Evolutionary conservation across 345 rosid genomes (phyloP).

Genomic region (Eucalyptus regnans): DNA sequence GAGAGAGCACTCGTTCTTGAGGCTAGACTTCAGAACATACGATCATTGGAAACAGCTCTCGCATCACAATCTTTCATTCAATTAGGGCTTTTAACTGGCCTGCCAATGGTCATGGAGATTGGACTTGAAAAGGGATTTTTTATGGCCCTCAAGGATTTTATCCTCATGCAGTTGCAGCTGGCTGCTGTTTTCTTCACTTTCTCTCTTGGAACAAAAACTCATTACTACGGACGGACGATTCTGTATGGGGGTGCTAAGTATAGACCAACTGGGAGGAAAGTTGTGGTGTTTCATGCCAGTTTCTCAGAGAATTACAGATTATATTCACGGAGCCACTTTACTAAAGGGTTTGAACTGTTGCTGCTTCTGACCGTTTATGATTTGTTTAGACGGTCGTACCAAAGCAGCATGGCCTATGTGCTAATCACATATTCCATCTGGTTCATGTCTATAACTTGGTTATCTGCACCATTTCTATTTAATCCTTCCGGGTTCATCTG

Average conservation of each 20-base stretch:
- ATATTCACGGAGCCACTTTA: constrained; percentile 91
- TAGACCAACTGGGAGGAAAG: constrained; percentile 92
- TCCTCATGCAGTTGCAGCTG: constrained; percentile 93
- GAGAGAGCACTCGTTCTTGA: constrained; percentile 55
- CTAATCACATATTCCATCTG: constrained; percentile 80
- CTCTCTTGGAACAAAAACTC: constrained; percentile 88
- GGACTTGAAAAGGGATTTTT: constrained; percentile 96
- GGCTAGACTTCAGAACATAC: constrained; percentile 71
- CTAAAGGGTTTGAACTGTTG: constrained; percentile 81
- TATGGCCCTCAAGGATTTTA: constrained; percentile 78
- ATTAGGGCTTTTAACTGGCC: constrained; percentile 91
- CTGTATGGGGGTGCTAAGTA: constrained; percentile 92
- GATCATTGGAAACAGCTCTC: constrained; percentile 88
- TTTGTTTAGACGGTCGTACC: constrained; percentile 70
- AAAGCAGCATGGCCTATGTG: constrained; percentile 81
- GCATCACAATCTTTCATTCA: constrained; percentile 97
- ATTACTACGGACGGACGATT: constrained; percentile 82
- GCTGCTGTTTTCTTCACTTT: constrained; percentile 97
- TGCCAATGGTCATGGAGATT: constrained; percentile 98
- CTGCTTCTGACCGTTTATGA: constrained; percentile 75
- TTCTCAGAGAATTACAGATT: constrained; percentile 85
- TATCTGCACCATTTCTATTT: constrained; percentile 88
- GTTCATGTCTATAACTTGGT: constrained; percentile 96
- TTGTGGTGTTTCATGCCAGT: constrained; percentile 86
- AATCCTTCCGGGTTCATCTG: constrained; percentile 90